These are phyloP conservation scores for Aspergillus quadrilineatus DNA, from an alignment of 2,329 filamentous ascomycete genomes.

Conservation along the genomic window DNA sequence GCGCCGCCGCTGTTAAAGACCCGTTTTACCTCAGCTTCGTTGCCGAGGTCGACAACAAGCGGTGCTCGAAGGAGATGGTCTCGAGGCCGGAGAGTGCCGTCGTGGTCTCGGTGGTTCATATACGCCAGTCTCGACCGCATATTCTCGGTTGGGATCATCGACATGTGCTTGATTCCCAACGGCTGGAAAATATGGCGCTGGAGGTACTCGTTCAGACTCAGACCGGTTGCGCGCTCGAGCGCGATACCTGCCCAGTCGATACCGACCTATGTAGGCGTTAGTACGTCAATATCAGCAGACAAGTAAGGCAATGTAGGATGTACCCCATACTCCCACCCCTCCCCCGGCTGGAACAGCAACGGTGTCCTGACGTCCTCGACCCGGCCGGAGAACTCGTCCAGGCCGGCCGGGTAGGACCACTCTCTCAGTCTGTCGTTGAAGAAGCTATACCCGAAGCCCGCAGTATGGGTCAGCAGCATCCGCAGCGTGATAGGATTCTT, in stretches of 20 bases:
- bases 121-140: slow-evolving; percentile 3
- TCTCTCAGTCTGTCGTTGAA: slow-evolving; percentile 52
- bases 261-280: slow-evolving; percentile 38
- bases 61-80: slow-evolving; percentile 2
- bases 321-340: slow-evolving; percentile 61
- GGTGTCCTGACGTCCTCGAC: slow-evolving; percentile 54
- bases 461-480: slow-evolving; percentile 57
- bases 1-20: slow-evolving; percentile 61
- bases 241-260: slow-evolving; percentile 57
- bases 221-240: slow-evolving; percentile 48
- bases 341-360: slow-evolving; percentile 63
- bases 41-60: slow-evolving; percentile 43
- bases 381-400: slow-evolving; percentile 60
- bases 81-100: neutral
- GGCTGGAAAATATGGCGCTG: slow-evolving; percentile 51
- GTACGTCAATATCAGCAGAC: slow-evolving; percentile 23
- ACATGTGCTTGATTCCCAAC: slow-evolving; percentile 49
- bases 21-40: slow-evolving; percentile 21
- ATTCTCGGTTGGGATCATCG: neutral
- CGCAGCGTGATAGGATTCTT: slow-evolving; percentile 54
- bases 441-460: slow-evolving; percentile 60
- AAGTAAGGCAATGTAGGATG: neutral
- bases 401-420: slow-evolving; percentile 50
- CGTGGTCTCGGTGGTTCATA: neutral
- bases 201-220: slow-evolving; percentile 51